Evolutionary conservation across 1,284 basidiomycete species (phyloP).

Genomic region (Tranzscheliella williamsii): DNA sequence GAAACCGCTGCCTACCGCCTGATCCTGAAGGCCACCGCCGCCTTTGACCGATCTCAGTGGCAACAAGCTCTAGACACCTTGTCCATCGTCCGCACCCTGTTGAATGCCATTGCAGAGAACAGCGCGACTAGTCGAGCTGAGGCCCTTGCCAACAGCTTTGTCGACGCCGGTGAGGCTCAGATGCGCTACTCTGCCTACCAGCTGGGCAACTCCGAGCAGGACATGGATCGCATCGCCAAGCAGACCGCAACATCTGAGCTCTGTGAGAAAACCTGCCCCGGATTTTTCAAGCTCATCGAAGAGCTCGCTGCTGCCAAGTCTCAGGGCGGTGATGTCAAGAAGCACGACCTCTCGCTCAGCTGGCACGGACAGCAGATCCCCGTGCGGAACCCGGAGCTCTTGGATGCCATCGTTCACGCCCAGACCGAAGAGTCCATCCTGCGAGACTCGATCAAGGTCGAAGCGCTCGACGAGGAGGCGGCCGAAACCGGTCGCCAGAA

Average conservation of each 20-base stretch:
- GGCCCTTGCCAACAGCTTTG: slow-evolving; percentile 80
- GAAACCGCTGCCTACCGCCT: slow-evolving; percentile 68
- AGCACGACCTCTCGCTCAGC: slow-evolving; percentile 67
- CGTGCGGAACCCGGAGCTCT: slow-evolving; percentile 85
- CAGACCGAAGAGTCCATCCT: slow-evolving; percentile 72
- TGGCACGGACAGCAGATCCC: slow-evolving; percentile 86
- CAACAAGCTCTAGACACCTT: slow-evolving; percentile 78
- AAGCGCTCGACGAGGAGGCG: slow-evolving; percentile 13
- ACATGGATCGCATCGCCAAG: slow-evolving; percentile 80
- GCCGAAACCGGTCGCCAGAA: slow-evolving; percentile 9
- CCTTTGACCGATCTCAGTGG: slow-evolving; percentile 67
- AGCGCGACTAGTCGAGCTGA: slow-evolving; percentile 83
- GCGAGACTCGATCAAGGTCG: slow-evolving; percentile 55
- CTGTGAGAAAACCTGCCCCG: slow-evolving; percentile 69
- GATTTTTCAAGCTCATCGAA: slow-evolving; percentile 68
- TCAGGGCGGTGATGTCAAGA: slow-evolving; percentile 53
- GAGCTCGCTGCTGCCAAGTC: slow-evolving; percentile 62
- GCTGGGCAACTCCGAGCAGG: slow-evolving; percentile 69
- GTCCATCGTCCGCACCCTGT: slow-evolving; percentile 74
- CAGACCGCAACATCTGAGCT: slow-evolving; percentile 67
- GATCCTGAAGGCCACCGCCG: slow-evolving; percentile 65
- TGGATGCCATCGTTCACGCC: slow-evolving; percentile 80
- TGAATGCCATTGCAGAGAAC: slow-evolving; percentile 72
- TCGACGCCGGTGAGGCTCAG: slow-evolving; percentile 85
- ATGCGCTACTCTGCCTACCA: slow-evolving; percentile 91